These are phyloP conservation scores for Sarocladiaceae sp. DNA, from an alignment of 2,329 filamentous ascomycete species.

Conservation along the genomic window DNA sequence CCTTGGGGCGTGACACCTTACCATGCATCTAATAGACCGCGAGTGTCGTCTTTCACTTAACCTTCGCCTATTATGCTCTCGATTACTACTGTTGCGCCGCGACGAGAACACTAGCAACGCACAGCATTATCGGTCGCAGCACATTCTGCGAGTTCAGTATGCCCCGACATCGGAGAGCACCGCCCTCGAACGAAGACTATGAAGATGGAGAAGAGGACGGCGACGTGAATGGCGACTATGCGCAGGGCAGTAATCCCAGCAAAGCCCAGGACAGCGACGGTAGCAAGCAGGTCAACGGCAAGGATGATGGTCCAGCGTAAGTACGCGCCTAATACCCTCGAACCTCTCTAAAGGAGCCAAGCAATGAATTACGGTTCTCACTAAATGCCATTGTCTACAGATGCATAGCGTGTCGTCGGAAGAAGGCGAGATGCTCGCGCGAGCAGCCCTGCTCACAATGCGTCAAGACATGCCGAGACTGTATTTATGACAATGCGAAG, in stretches of 20 bases:
- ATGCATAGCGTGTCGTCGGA: constrained; percentile 39
- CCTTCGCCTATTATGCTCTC: no score
- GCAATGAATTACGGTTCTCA: no score
- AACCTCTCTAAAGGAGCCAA: no score
- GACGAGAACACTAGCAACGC: no score
- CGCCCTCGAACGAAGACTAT: no score
- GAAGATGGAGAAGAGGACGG: background rate
- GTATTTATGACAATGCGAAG: constrained; percentile 28
- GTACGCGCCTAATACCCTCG: background rate
- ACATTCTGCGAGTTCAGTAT: no score
- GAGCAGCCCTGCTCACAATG: constrained; percentile 39
- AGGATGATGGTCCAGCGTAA: background rate
- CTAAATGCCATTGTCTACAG: constrained; percentile 1
- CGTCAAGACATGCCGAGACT: constrained; percentile 22
- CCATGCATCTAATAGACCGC: no score
- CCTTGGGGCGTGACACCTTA: no score
- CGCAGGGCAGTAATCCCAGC: background rate
- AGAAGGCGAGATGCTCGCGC: constrained; percentile 40
- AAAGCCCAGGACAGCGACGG: background rate
- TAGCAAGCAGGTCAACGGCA: background rate
- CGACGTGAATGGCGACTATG: background rate
- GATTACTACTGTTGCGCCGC: no score
- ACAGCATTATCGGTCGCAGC: no score
- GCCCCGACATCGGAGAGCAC: no score
- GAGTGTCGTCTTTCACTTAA: no score